Evolutionary conservation across 2,329 filamentous ascomycete genomes (phyloP).

Genomic region (Colletotrichum ledebouriae): DNA sequence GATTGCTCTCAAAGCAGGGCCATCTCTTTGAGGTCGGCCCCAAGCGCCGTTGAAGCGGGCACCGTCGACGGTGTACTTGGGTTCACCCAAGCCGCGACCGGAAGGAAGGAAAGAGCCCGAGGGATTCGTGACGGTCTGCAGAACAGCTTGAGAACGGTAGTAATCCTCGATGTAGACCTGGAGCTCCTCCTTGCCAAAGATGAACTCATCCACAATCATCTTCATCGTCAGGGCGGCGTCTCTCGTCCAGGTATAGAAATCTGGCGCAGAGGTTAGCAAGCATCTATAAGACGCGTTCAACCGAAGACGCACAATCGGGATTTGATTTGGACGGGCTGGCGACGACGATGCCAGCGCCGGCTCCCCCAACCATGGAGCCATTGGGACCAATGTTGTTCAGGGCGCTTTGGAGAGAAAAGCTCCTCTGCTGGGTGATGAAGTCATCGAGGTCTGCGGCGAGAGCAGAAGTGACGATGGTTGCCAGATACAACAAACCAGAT

Average conservation of each 20-base stretch:
- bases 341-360: conserved; percentile 63
- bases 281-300: neutral
- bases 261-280: conserved; percentile 50
- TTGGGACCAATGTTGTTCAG: conserved; percentile 68
- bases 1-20: conserved; percentile 70
- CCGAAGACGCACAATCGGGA: conserved; percentile 63
- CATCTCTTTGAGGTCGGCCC: conserved; percentile 72
- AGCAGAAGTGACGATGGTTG: conserved; percentile 22
- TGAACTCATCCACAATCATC: conserved; percentile 64
- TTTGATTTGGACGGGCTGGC: conserved; percentile 67
- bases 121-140: conserved; percentile 67
- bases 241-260: conserved; percentile 70
- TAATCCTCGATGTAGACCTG: conserved; percentile 64
- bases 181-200: conserved; percentile 59
- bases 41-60: conserved; percentile 65
- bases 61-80: conserved; percentile 67
- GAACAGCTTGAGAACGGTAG: conserved; percentile 63
- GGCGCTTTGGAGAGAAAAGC: conserved; percentile 63
- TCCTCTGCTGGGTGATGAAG: conserved; percentile 60
- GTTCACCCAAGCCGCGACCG: conserved; percentile 65
- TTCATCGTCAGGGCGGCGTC: conserved; percentile 68
- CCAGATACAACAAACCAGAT: conserved; percentile 14
- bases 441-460: conserved; percentile 33
- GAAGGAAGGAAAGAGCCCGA: conserved; percentile 61
- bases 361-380: conserved; percentile 62